A percentile compares a stretch with the other conserved stretches of the same genome.
Conservation (phyloP, 129 eudicot species). For the Arctium lappa region DNA sequence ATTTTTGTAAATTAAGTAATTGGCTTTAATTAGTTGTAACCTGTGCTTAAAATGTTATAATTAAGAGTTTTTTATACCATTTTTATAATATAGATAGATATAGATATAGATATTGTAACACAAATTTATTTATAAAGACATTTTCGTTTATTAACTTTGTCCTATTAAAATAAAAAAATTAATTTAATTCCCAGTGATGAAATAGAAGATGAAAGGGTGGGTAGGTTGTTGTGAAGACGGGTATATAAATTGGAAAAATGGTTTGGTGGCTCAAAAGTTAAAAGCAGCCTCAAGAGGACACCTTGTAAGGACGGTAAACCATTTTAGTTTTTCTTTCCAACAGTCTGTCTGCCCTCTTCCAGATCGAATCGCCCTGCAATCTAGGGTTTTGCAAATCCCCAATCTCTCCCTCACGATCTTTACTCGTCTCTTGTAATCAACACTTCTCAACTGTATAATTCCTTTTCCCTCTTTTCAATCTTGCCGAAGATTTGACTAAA, state of each 20-base stretch:
- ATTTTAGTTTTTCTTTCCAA: constrained; percentile 12
- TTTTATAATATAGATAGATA: too few relatives aligned
- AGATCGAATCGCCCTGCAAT: constrained; percentile 48
- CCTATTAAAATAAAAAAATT: background rate
- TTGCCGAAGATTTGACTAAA: background rate
- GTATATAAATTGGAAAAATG: constrained; percentile 28
- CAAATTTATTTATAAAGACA: too few relatives aligned
- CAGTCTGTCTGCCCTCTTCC: constrained; percentile 4
- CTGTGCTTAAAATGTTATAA: too few relatives aligned
- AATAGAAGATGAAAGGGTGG: background rate
- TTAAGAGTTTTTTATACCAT: too few relatives aligned
- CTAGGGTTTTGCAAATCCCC: constrained; percentile 48
- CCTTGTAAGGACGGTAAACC: constrained; percentile 15
- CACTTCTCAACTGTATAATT: background rate
- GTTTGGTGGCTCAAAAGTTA: constrained; percentile 35
- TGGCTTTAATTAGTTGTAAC: too few relatives aligned
- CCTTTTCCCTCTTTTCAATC: background rate
- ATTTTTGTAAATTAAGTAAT: too few relatives aligned
- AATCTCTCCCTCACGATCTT: background rate
- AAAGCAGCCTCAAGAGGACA: background rate
- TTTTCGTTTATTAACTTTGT: background rate
- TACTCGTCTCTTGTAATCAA: background rate
- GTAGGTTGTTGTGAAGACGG: constrained; percentile 8
- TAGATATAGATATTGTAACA: too few relatives aligned
- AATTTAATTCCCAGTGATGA: background rate